These are phyloP conservation scores for Xylaria sp. DNA, from an alignment of 2,329 filamentous ascomycete genomes.

Conservation along the genomic window DNA sequence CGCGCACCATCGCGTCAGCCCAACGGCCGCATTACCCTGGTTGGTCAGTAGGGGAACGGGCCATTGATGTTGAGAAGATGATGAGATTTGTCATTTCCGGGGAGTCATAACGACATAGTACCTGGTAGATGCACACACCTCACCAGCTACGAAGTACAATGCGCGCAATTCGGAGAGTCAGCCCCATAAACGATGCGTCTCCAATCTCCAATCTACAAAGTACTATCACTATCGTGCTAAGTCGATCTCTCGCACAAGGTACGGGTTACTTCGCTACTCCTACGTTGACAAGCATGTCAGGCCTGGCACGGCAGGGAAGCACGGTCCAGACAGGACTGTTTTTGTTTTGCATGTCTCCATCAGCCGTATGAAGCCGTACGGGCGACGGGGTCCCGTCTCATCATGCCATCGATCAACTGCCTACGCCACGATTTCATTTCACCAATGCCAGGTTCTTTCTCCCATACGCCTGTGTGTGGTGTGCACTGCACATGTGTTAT, in stretches of 20 bases:
- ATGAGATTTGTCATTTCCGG: conserved; percentile 24
- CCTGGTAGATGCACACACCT: background rate
- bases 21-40: conserved; percentile 15
- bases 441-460: conserved; percentile 9
- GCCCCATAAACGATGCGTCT: conserved; percentile 13
- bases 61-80: conserved; percentile 15
- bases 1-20: conserved; percentile 12
- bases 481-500: background rate
- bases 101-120: conserved; percentile 20
- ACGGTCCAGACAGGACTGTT: background rate
- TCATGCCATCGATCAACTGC: conserved; percentile 2
- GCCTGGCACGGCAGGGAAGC: background rate
- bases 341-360: background rate
- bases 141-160: no score
- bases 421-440: conserved; percentile 16
- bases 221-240: background rate
- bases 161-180: conserved; percentile 13
- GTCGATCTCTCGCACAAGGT: conserved; percentile 7
- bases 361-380: conserved; percentile 5
- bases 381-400: conserved; percentile 17
- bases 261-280: background rate
- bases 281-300: background rate
- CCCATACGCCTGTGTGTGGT: conserved; percentile 1
- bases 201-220: conserved; percentile 11
- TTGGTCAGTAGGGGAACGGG: conserved; percentile 12